Conservation (phyloP, 2,329 filamentous ascomycete species). For the Fusarium sp. region DNA sequence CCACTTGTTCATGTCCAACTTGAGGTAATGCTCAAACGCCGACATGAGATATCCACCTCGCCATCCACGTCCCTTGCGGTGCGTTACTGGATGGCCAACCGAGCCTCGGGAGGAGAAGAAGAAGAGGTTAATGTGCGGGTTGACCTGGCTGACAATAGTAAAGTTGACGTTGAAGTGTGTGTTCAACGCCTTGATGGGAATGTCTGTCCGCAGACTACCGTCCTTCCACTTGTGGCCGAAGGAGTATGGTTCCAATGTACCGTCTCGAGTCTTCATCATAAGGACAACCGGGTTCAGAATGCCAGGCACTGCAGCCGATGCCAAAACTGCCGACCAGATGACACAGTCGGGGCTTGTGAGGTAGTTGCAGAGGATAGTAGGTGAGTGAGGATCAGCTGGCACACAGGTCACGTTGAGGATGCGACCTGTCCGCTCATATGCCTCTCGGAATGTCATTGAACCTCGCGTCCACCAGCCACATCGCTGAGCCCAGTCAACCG, state of each 20-base stretch:
- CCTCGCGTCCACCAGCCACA: slow-evolving; percentile 91
- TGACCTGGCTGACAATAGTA: slow-evolving; percentile 86
- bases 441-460: slow-evolving; percentile 92
- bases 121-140: slow-evolving; percentile 98
- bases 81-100: slow-evolving; percentile 91
- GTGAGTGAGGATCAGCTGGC: slow-evolving; percentile 92
- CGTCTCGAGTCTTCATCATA: slow-evolving; percentile 83
- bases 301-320: slow-evolving; percentile 92
- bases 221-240: slow-evolving; percentile 99
- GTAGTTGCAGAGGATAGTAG: slow-evolving; percentile 91
- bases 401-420: slow-evolving; percentile 97
- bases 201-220: slow-evolving; percentile 90
- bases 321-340: slow-evolving; percentile 95
- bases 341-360: slow-evolving; percentile 95
- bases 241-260: slow-evolving; percentile 83
- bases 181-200: slow-evolving; percentile 92
- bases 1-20: slow-evolving; percentile 97
- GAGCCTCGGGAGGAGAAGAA: slow-evolving; percentile 95
- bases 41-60: slow-evolving; percentile 93
- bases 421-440: slow-evolving; percentile 90
- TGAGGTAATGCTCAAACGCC: slow-evolving; percentile 92
- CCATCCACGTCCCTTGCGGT: slow-evolving; percentile 93
- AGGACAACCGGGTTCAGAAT: slow-evolving; percentile 95
- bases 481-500: slow-evolving; percentile 84
- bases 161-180: slow-evolving; percentile 99